Percentiles rank a stretch among this genome's conserved stretches.
Evolutionary conservation across 495 filamentous ascomycete genomes (phyloP).

Genomic region (Penicillium desertorum): DNA sequence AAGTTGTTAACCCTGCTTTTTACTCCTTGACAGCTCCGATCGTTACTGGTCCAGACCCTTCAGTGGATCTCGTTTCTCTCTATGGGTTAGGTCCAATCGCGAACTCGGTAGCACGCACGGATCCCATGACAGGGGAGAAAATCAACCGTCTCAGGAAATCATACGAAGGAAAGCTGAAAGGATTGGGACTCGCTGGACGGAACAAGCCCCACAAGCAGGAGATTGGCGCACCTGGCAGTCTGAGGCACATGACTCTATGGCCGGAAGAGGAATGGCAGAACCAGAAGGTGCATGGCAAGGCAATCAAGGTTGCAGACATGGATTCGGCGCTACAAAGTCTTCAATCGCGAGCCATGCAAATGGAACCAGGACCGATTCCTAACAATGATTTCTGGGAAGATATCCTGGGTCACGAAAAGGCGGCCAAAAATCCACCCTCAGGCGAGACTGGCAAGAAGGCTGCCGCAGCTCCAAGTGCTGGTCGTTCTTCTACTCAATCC

Average conservation of each 20-base stretch:
- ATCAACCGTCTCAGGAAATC: constrained; percentile 73
- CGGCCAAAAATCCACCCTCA: constrained; percentile 34
- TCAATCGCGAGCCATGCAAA: constrained; percentile 53
- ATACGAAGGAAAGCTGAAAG: constrained; percentile 69
- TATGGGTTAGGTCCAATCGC: constrained; percentile 62
- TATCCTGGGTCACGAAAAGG: constrained; percentile 59
- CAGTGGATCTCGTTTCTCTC: constrained; percentile 62
- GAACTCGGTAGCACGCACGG: constrained; percentile 61
- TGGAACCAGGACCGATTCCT: constrained; percentile 55
- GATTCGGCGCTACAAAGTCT: constrained; percentile 48
- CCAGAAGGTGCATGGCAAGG: constrained; percentile 62
- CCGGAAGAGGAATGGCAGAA: constrained; percentile 68
- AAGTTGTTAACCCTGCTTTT: constrained; percentile 46
- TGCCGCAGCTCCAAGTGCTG: constrained; percentile 29
- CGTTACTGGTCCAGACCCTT: constrained; percentile 56
- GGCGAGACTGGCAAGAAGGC: constrained; percentile 41
- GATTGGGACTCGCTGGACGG: constrained; percentile 59
- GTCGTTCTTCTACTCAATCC: constrained; percentile 28
- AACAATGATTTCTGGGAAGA: constrained; percentile 59
- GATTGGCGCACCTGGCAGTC: constrained; percentile 38
- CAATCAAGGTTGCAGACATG: constrained; percentile 48
- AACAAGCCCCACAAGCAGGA: constrained; percentile 59
- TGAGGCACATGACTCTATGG: constrained; percentile 49
- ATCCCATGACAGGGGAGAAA: constrained; percentile 66
- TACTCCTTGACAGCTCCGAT: constrained; percentile 41